Conservation (phyloP, 2,329 filamentous ascomycete genomes). For the Penicillium paneum region DNA sequence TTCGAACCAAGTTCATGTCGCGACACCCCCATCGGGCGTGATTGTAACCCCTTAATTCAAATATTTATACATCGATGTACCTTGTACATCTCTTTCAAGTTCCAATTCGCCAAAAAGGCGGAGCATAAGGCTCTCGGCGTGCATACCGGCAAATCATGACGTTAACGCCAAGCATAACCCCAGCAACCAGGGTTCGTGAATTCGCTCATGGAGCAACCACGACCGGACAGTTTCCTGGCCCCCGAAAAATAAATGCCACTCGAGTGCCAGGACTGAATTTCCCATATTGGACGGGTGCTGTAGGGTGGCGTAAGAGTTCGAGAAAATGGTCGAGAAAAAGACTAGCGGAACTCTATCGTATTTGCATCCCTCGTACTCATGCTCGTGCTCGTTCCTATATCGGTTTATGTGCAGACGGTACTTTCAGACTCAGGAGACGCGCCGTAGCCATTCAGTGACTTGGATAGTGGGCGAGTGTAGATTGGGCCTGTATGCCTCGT, state of each 20-base stretch:
- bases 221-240: neutral
- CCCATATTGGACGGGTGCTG: constrained; percentile 1
- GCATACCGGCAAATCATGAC: constrained; percentile 18
- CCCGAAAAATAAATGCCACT: neutral
- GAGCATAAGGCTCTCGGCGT: constrained; percentile 7
- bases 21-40: neutral
- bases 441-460: constrained; percentile 72
- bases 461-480: constrained; percentile 59
- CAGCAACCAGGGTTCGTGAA: neutral
- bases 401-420: neutral
- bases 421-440: constrained; percentile 60
- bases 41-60: neutral
- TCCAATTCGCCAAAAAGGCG: neutral
- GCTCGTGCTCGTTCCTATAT: neutral
- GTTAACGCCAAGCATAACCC: constrained; percentile 22
- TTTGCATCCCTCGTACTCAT: neutral
- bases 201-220: neutral
- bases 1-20: neutral
- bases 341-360: constrained; percentile 13
- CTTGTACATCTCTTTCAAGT: neutral
- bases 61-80: neutral
- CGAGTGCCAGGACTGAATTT: constrained; percentile 7
- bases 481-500: constrained; percentile 58
- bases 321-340: constrained; percentile 25
- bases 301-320: neutral